Evolutionary conservation across 208 protist genomes (phyloP), one percentile per base, ranked within the genome.

Genomic region (Trypanosoma congolense): DNA sequence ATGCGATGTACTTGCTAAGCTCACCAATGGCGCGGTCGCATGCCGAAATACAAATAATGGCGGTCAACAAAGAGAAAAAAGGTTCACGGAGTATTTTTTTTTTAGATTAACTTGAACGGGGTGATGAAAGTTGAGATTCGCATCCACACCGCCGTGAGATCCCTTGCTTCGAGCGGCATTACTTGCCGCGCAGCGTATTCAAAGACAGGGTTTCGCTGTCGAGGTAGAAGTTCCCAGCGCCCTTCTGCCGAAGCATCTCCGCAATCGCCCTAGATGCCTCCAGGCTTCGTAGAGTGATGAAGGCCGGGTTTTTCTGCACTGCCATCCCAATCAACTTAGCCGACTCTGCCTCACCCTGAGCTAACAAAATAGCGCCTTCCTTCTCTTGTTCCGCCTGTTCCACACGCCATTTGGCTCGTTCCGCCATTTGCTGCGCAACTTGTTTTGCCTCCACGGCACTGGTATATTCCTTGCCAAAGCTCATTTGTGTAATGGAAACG

Each of bases 401-500:
- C 9, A 98, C 96, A 47, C 88, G 73, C 70, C 93, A 98, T 64
- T 93, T 94, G 33, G 90, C 87, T 10, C 94, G 86, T 80, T 98
- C 93, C 2, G 96, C 93, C 75, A 96, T 95, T 76, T 98, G 96
- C 80, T 98, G 93, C 1, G 94, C 96, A 47, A 98, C 89, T 75
- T 98, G 96, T 74, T 98, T 98, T 49, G 83, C 70, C 77, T 98
- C 96, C 56, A 98, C 92, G 26, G 96, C 94, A 44, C 75, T 74
- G 18, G 93, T 97, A 72, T 97, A 98, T 68, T 98, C 93, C 48
- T 90, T 93, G 21, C 93, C 88, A 55, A 98, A 98, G 60, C 84
- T 95, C 80, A 98, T 95, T 65, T 97, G 89, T 2, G 95, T 96
- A 59, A 99, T 99, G 31, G 97, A 96, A 12, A 99, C 97, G 70